Evolutionary conservation across 2,329 filamentous ascomycete genomes (phyloP).

Genomic region (Thielaviopsis musarum): DNA sequence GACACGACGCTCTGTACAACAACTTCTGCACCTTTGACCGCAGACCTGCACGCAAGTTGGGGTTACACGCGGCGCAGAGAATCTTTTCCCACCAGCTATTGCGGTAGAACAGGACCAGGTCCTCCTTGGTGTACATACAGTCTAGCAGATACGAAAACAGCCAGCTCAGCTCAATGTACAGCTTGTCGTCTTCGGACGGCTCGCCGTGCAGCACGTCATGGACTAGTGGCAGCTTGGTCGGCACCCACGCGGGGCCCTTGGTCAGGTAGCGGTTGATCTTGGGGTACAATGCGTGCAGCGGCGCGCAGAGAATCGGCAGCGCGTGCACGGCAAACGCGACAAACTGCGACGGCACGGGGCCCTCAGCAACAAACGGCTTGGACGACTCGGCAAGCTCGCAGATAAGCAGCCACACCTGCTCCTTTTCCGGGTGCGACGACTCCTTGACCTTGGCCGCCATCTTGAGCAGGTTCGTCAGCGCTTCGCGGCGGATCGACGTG

Average conservation of each 20-base stretch:
- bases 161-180: constrained; percentile 60
- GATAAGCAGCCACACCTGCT: constrained; percentile 63
- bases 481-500: constrained; percentile 61
- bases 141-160: constrained; percentile 54
- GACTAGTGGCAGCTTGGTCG: constrained; percentile 56
- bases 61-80: constrained; percentile 50
- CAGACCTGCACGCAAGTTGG: constrained; percentile 41
- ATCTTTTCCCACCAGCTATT: constrained; percentile 59
- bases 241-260: constrained; percentile 57
- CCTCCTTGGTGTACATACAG: constrained; percentile 40
- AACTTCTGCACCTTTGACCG: constrained; percentile 44
- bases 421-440: constrained; percentile 57
- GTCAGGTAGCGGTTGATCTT: constrained; percentile 79
- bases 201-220: constrained; percentile 44
- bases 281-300: constrained; percentile 66
- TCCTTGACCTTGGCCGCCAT: constrained; percentile 45
- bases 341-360: constrained; percentile 53
- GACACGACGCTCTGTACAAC: constrained; percentile 47
- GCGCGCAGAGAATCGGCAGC: constrained; percentile 54
- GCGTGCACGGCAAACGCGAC: constrained; percentile 59
- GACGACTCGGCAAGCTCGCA: constrained; percentile 68
- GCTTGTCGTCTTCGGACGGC: constrained; percentile 55
- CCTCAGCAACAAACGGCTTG: constrained; percentile 32
- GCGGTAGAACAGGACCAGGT: constrained; percentile 44
- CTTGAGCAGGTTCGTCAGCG: constrained; percentile 51